phyloP scores from a whole-genome alignment of 106 monocot genomes.

The Iris macrosiphon region DNA sequence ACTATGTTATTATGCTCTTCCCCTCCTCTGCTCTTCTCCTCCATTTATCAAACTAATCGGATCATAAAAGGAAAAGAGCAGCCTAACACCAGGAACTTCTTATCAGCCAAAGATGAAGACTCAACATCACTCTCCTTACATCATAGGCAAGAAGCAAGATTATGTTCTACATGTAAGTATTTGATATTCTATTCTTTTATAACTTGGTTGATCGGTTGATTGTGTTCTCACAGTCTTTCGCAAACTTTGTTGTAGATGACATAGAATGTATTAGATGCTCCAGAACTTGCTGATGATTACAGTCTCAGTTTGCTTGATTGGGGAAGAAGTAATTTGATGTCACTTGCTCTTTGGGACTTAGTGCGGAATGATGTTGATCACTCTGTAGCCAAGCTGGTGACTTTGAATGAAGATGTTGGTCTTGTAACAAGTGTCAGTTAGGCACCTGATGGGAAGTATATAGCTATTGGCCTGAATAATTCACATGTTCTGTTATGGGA shows the following conservation, averaged over 20 bases:
- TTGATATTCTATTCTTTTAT: too few species aligned
- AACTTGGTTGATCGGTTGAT: too few species aligned
- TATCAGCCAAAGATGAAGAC: too few species aligned
- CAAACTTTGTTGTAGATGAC: conserved; percentile 4
- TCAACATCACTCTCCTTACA: too few species aligned
- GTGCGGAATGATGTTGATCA: conserved; percentile 9
- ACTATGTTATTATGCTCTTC: too few species aligned
- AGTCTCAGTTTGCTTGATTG: conserved; percentile 10
- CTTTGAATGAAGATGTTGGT: conserved; percentile 42
- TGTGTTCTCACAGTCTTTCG: too few species aligned
- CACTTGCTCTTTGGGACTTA: not conserved
- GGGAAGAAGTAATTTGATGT: conserved; percentile 6
- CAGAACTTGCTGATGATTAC: conserved; percentile 1
- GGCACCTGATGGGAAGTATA: conserved; percentile 60
- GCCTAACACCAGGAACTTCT: too few species aligned
- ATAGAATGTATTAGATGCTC: conserved; percentile 6
- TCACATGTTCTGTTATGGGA: conserved; percentile 64
- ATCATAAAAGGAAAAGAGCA: too few species aligned
- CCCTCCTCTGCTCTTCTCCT: too few species aligned
- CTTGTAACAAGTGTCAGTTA: conserved; percentile 68
- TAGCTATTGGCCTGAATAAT: conserved; percentile 50
- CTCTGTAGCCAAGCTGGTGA: conserved; percentile 50
- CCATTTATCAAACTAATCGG: too few species aligned
- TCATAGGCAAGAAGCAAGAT: too few species aligned
- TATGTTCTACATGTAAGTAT: too few species aligned